Conservation (phyloP, 495 filamentous ascomycete genomes). For the Penicillium angulare region DNA sequence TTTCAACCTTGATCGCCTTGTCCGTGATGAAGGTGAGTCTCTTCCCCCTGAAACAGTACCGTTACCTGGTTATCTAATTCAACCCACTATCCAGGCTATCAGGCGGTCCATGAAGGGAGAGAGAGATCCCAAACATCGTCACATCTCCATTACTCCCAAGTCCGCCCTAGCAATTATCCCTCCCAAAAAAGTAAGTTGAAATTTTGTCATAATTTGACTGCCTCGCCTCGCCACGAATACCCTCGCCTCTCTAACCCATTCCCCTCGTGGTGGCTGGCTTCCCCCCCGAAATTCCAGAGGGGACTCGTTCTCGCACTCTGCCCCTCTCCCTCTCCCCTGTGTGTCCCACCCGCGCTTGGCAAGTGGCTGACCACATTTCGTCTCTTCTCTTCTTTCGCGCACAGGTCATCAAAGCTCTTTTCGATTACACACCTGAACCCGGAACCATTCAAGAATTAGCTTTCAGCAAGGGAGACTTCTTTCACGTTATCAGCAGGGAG, state of each 20-base stretch:
- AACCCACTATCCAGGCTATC: slow-evolving; percentile 57
- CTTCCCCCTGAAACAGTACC: slow-evolving; percentile 13
- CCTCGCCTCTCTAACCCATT: not conserved
- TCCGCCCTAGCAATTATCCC: slow-evolving; percentile 92
- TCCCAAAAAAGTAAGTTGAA: slow-evolving; percentile 79
- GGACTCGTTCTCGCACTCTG: not conserved
- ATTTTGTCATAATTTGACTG: not conserved
- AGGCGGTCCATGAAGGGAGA: slow-evolving; percentile 86
- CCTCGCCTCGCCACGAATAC: too few relatives aligned
- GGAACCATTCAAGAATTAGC: slow-evolving; percentile 70
- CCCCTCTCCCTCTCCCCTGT: slow-evolving; percentile 15
- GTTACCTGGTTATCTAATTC: slow-evolving; percentile 12
- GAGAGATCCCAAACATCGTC: slow-evolving; percentile 70
- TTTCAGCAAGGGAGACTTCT: slow-evolving; percentile 94
- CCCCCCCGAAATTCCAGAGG: not conserved
- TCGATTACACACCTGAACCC: slow-evolving; percentile 79
- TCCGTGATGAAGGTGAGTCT: slow-evolving; percentile 30
- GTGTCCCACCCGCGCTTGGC: slow-evolving; percentile 12
- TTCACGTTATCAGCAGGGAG: slow-evolving; percentile 96
- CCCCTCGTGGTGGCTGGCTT: not conserved
- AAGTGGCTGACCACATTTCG: slow-evolving; percentile 16
- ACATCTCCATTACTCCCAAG: slow-evolving; percentile 88
- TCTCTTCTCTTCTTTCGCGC: not conserved
- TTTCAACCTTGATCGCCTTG: slow-evolving; percentile 1
- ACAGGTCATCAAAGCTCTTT: slow-evolving; percentile 95